Percentiles rank a stretch among this genome's conserved stretches.
Evolutionary conservation across 2,329 filamentous ascomycete genomes (phyloP).

Genomic region (Pseudogymnoascus sp.): DNA sequence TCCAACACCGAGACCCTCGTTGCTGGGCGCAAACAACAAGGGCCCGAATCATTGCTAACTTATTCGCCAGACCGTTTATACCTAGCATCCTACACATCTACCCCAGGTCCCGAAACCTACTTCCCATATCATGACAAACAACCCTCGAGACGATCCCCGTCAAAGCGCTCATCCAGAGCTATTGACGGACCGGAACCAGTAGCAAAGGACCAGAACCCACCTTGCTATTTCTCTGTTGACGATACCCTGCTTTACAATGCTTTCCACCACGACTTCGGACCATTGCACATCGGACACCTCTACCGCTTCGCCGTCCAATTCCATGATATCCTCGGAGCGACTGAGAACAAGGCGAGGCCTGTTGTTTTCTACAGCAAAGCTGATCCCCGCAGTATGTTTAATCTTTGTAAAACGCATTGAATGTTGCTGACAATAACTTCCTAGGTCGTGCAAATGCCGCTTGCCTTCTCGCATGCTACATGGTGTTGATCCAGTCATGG

Average conservation of each 20-base stretch:
- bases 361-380: slow-evolving; percentile 95
- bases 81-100: slow-evolving; percentile 79
- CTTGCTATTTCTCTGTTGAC: slow-evolving; percentile 94
- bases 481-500: slow-evolving; percentile 98
- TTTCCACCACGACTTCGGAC: slow-evolving; percentile 97
- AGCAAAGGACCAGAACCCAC: slow-evolving; percentile 48
- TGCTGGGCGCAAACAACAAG: slow-evolving; percentile 5
- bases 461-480: slow-evolving; percentile 92
- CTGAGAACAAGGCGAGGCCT: slow-evolving; percentile 78
- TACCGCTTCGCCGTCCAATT: slow-evolving; percentile 95
- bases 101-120: slow-evolving; percentile 70
- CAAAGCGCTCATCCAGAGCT: slow-evolving; percentile 63
- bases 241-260: slow-evolving; percentile 92
- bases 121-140: slow-evolving; percentile 68
- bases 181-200: slow-evolving; percentile 48
- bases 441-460: slow-evolving; percentile 87
- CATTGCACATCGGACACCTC: slow-evolving; percentile 91
- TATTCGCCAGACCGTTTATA: slow-evolving; percentile 73
- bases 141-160: slow-evolving; percentile 54
- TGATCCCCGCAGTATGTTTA: slow-evolving; percentile 72
- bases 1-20: not conserved
- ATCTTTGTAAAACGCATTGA: slow-evolving; percentile 11
- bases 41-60: slow-evolving; percentile 29
- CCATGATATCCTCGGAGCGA: slow-evolving; percentile 87
- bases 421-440: slow-evolving; percentile 20